Evolutionary conservation across 345 rosid genomes (phyloP), one percentile per base, ranked within the genome.

Genomic region (Arabidopsis arenosa): DNA sequence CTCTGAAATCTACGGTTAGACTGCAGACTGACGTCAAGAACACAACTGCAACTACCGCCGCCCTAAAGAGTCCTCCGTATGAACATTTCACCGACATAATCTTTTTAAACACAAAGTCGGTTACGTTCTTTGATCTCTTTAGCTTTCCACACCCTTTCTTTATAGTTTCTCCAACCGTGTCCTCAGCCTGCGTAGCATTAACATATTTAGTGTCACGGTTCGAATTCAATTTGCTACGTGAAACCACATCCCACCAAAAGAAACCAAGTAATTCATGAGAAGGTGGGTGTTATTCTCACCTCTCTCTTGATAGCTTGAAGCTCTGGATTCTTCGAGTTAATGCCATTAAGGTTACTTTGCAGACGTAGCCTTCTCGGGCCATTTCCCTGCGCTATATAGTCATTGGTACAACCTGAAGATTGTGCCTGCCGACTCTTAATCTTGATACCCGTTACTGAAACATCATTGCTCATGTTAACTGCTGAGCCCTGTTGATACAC

Each of bases 331-430:
- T 82, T 68, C 64, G 5, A 14, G 43, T 60, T 72, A 54, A 63
- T 33, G 73, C 68, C 71, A 61, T 79, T 72, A 36, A 79, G 43
- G 14, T 72, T 75, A 66, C 56, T 3, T 79, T 88, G 88, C 52
- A 90, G 77, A 54, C 70, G 86, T 45, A 89, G 0, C 78, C 97
- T 88, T 83, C 89, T 86, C 1, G 80, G 28, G 8, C 91, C 96
- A 63, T 51, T 32, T 43, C 93, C 97, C 65, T 88, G 98, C 0
- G 3, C 8, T 53, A 9, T 17, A 56, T 9, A 10, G 52, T 52
- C 70, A 45, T 28, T 37, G 48, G 5, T 18, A 37, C 14, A 43
- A 10, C 68, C 68, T 52, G 66, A 72, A 78, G 39, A 41, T 73
- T 28, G 88, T 57, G 43, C 63, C 69, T 21, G 33, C 15, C 89